Base-by-base conservation (phyloP, 1,139 yeast species). In the Candida gigantensis region DNA sequence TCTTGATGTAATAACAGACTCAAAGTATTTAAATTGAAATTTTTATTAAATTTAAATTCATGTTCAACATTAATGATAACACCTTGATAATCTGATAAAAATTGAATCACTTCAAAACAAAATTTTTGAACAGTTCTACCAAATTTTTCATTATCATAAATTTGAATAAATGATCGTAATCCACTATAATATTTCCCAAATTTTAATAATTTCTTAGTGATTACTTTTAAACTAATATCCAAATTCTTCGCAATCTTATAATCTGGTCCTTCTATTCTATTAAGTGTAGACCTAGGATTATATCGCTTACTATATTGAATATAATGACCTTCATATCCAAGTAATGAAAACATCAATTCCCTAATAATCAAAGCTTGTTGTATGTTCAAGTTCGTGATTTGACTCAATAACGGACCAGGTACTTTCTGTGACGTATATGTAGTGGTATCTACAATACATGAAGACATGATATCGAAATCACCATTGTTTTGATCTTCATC, bases 261-360 rank as follows among this genome's bases (percentile, higher is more conserved):
- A 41, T 84, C 92, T 1, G 95, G 94, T 0, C 95, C 95, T 12
- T 56, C 57, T 4, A 84, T 62, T 30, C 74, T 53, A 8, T 59
- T 50, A 6, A 53, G 54, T 3, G 55, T 41, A 13, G 61, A 57
- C 0, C 44, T 36, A 0, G 79, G 77, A 50, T 81, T 77, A 50
- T 76, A 86, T 19, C 70, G 67, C 35, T 79, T 85, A 30, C 82
- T 72, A 52, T 76, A 86, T 30, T 90, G 67, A 18, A 92, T 78
- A 49, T 84, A 88, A 24, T 71, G 69, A 0, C 97, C 97, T 55
- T 89, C 96, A 29, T 77, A 64, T 1, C 97, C 97, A 34, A 81
- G 50, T 17, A 92, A 59, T 2, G 85, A 81, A 48, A 73, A 76
- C 14, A 88, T 52, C 10, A 89, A 57, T 55, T 92, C 98, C 42